Evolutionary conservation across 768 basidiomycete genomes (phyloP).

Genomic region (Lanmaoa rubissima): DNA sequence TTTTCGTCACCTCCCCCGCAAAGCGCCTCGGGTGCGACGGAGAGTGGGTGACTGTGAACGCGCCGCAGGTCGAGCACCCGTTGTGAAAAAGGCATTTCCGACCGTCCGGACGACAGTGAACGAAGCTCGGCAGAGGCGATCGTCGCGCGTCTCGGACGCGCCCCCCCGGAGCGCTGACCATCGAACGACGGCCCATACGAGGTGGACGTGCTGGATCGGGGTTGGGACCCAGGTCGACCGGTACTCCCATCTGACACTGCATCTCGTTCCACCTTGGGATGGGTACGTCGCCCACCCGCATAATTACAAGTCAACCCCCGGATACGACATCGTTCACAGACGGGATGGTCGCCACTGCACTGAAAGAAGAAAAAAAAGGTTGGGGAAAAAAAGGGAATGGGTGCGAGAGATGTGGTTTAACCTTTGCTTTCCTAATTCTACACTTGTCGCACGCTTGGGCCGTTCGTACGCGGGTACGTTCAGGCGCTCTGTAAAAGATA

Average conservation of each 20-base stretch:
- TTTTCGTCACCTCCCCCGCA: neutral
- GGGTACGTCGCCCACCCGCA: conserved; percentile 50
- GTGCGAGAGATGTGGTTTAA: too few species aligned
- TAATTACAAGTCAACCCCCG: conserved; percentile 65
- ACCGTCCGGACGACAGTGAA: neutral
- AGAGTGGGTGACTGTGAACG: neutral
- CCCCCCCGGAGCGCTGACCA: too few species aligned
- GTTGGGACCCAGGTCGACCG: too few species aligned
- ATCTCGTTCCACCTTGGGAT: neutral
- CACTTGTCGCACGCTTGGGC: conserved; percentile 78
- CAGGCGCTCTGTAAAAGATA: conserved; percentile 63
- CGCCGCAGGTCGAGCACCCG: neutral
- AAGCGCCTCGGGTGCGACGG: neutral
- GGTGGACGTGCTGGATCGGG: neutral
- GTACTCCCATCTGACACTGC: conserved; percentile 4
- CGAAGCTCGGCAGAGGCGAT: neutral
- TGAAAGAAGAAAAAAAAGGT: neutral
- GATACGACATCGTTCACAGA: conserved; percentile 61
- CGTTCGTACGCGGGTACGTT: conserved; percentile 65
- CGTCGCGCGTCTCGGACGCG: neutral
- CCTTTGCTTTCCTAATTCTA: conserved; percentile 71
- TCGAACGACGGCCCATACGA: neutral
- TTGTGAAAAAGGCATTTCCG: neutral
- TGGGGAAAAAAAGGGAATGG: neutral
- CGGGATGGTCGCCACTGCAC: conserved; percentile 69